Evolutionary conservation across 2,329 filamentous ascomycete genomes (phyloP).

Genomic region (Aspergillus quadrilineatus): DNA sequence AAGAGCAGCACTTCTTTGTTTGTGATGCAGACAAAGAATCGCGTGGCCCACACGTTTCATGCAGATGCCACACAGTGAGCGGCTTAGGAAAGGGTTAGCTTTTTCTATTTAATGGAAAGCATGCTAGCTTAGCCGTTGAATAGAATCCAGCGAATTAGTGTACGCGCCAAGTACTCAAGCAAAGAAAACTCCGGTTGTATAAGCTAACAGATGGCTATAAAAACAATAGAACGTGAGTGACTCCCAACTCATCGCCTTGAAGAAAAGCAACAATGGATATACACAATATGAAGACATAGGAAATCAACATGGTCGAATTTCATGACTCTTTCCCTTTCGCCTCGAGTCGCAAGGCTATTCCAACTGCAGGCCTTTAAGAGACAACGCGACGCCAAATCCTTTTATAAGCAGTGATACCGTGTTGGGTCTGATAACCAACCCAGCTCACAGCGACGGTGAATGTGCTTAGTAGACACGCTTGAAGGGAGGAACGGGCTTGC

Average conservation of each 20-base stretch:
- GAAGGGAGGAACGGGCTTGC: conserved; percentile 93
- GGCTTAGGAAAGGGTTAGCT: neutral
- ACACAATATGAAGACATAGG: conserved; percentile 37
- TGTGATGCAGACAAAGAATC: neutral
- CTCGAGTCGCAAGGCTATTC: conserved; percentile 14
- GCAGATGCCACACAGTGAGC: neutral
- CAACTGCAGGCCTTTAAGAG: conserved; percentile 1
- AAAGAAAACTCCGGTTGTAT: conserved; percentile 31
- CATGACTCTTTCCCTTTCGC: conserved; percentile 30
- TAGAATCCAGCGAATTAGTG: neutral
- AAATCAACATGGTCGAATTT: conserved; percentile 29
- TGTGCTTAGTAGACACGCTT: conserved; percentile 61
- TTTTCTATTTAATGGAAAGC: neutral
- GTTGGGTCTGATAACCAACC: neutral
- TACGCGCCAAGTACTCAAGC: conserved; percentile 11
- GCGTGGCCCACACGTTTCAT: neutral
- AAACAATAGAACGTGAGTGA: conserved; percentile 30
- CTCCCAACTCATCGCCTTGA: conserved; percentile 38
- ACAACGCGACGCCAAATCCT: neutral
- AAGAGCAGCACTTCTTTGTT: neutral
- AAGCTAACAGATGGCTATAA: conserved; percentile 28
- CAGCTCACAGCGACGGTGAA: neutral
- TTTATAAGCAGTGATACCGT: conserved; percentile 6
- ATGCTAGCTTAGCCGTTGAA: too few relatives aligned
- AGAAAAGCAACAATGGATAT: conserved; percentile 40